These are phyloP conservation scores for Auricularia sp. DNA, from an alignment of 768 basidiomycete genomes.

Conservation along the genomic window DNA sequence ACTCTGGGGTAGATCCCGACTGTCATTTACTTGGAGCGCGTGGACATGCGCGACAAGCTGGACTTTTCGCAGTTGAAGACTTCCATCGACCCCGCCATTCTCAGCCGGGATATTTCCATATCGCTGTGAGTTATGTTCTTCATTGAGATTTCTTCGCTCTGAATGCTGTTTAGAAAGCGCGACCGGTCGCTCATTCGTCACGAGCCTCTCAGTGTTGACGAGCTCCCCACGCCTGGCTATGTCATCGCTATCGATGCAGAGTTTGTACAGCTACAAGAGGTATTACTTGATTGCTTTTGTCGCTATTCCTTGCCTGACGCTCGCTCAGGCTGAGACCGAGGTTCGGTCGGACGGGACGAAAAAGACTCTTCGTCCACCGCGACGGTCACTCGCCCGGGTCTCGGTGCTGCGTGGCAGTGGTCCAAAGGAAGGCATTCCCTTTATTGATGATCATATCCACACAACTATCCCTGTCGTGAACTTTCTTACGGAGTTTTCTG, in stretches of 20 bases:
- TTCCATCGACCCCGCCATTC: constrained; percentile 59
- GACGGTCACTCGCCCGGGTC: constrained; percentile 86
- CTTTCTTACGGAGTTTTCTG: constrained; percentile 94
- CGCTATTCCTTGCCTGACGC: background rate
- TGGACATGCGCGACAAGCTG: constrained; percentile 45
- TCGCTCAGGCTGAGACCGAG: constrained; percentile 79
- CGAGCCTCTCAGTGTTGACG: constrained; percentile 54
- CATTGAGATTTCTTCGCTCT: background rate
- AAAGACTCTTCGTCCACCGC: constrained; percentile 82
- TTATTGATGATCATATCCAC: constrained; percentile 97
- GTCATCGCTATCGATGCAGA: constrained; percentile 94
- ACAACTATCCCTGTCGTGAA: constrained; percentile 93
- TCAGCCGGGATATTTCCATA: constrained; percentile 82
- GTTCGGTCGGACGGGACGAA: constrained; percentile 91
- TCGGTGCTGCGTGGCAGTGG: constrained; percentile 88
- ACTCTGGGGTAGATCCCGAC: constrained; percentile 54
- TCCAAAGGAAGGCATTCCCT: constrained; percentile 68
- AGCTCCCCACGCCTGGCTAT: constrained; percentile 78
- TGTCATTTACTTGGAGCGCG: constrained; percentile 80
- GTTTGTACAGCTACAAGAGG: constrained; percentile 95
- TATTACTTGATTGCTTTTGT: constrained; percentile 16
- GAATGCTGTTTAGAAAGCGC: constrained; percentile 47
- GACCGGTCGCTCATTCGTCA: constrained; percentile 68
- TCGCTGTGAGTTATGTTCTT: constrained; percentile 40
- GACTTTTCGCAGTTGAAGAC: constrained; percentile 58